These are phyloP conservation scores for Aspergillus pseudotamarii DNA, from an alignment of 2,329 filamentous ascomycete species.

Conservation along the genomic window DNA sequence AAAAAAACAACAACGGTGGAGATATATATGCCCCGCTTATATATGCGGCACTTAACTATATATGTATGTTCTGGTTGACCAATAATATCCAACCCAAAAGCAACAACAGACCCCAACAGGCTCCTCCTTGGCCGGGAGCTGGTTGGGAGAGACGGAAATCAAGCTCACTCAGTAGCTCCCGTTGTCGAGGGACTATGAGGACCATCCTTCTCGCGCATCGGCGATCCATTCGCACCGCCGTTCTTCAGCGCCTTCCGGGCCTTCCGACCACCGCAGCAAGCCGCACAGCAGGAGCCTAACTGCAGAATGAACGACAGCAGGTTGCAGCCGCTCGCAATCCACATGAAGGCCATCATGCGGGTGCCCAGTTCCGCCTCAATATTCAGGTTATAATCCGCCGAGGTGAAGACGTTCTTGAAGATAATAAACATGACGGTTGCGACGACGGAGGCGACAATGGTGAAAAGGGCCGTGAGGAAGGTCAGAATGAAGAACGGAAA, in stretches of 20 bases:
- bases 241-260: constrained; percentile 37
- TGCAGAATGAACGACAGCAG: constrained; percentile 74
- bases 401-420: constrained; percentile 74
- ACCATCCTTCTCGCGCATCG: constrained; percentile 21
- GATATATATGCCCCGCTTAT: constrained; percentile 8
- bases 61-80: not conserved
- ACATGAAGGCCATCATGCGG: constrained; percentile 86
- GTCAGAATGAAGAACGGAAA: constrained; percentile 70
- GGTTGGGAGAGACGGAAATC: not conserved
- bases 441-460: constrained; percentile 70
- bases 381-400: constrained; percentile 70
- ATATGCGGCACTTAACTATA: not conserved
- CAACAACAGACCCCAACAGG: not conserved
- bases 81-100: not conserved
- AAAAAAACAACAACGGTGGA: not conserved
- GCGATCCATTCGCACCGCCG: not conserved
- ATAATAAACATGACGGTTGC: constrained; percentile 83
- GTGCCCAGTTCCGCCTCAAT: constrained; percentile 70
- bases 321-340: constrained; percentile 71
- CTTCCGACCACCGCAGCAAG: constrained; percentile 46
- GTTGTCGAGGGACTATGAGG: constrained; percentile 10
- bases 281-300: constrained; percentile 74
- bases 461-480: constrained; percentile 67
- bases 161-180: constrained; percentile 2
- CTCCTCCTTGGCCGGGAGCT: too few relatives aligned